Evolutionary conservation across 1,139 yeast species (phyloP).

Genomic region (Candida pseudoviswanathii): DNA sequence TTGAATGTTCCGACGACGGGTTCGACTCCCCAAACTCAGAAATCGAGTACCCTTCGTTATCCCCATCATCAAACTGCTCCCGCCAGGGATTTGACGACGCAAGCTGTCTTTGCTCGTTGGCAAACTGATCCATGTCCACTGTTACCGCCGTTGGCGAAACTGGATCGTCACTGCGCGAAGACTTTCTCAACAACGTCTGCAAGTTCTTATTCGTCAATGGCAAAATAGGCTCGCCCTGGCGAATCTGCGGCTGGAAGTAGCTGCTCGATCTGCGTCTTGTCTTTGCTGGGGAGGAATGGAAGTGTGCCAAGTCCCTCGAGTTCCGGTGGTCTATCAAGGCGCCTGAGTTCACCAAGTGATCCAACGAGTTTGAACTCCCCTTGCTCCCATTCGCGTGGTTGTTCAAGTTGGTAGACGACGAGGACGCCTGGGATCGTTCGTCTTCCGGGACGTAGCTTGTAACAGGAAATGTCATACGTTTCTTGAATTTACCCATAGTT

Average conservation of each 20-base stretch:
- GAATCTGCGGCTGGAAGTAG: slow-evolving; percentile 1
- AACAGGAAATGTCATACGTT: not conserved
- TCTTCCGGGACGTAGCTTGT: slow-evolving; percentile 2
- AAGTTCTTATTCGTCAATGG: slow-evolving; percentile 45
- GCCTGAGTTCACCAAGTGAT: slow-evolving; percentile 19
- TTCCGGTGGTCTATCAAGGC: slow-evolving; percentile 39
- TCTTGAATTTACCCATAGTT: slow-evolving; percentile 4
- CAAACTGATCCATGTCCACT: slow-evolving; percentile 42
- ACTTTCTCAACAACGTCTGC: slow-evolving; percentile 25
- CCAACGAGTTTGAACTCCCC: slow-evolving; percentile 8
- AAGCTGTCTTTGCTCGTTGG: slow-evolving; percentile 37
- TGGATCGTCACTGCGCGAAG: slow-evolving; percentile 14
- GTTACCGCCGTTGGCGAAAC: slow-evolving; percentile 29
- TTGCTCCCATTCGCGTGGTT: not conserved
- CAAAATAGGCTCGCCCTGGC: slow-evolving; percentile 15
- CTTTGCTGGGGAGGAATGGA: slow-evolving; percentile 37
- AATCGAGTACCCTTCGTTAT: slow-evolving; percentile 26
- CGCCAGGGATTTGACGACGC: slow-evolving; percentile 24
- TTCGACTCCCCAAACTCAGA: slow-evolving; percentile 59
- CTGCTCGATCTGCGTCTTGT: slow-evolving; percentile 28
- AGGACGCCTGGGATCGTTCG: not conserved
- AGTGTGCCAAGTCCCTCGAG: slow-evolving; percentile 30
- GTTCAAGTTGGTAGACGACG: not conserved
- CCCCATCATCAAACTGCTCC: slow-evolving; percentile 16
- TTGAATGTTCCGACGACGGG: slow-evolving; percentile 71